Percentiles rank a stretch among this genome's conserved stretches.
phyloP scores from a whole-genome alignment of 1,139 yeast genomes.

The Nakaseomyces glabratus region DNA sequence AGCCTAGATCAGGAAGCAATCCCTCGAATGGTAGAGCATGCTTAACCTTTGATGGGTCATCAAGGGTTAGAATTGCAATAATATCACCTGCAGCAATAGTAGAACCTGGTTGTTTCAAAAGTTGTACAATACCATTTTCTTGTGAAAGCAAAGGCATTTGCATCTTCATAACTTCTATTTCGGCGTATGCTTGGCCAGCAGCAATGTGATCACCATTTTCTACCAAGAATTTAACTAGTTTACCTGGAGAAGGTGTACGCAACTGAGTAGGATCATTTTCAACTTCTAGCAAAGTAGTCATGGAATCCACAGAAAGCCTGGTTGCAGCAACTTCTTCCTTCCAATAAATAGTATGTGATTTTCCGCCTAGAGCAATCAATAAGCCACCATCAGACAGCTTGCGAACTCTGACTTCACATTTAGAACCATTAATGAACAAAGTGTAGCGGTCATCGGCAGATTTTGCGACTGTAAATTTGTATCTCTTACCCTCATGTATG shows the following conservation, averaged over 20 bases:
- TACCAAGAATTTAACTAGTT: conserved; percentile 82
- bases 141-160: conserved; percentile 86
- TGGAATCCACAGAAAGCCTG: conserved; percentile 89
- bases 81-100: conserved; percentile 95
- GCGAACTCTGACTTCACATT: conserved; percentile 79
- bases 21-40: conserved; percentile 96
- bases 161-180: conserved; percentile 99
- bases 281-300: conserved; percentile 84
- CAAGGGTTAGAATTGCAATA: conserved; percentile 84
- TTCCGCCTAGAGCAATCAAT: conserved; percentile 79
- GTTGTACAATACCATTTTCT: conserved; percentile 87
- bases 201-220: conserved; percentile 90
- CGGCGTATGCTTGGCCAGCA: conserved; percentile 94
- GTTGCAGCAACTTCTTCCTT: conserved; percentile 95
- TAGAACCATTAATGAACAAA: conserved; percentile 85
- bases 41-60: conserved; percentile 94
- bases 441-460: conserved; percentile 80
- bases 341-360: conserved; percentile 93
- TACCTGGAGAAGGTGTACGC: conserved; percentile 98
- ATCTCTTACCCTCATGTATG: conserved; percentile 87
- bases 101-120: conserved; percentile 96
- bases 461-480: conserved; percentile 90
- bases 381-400: conserved; percentile 91
- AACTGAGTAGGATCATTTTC: conserved; percentile 98
- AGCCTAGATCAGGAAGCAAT: conserved; percentile 80